Percentiles rank a stretch among this genome's conserved stretches.
Conservation (phyloP, 2,329 filamentous ascomycete genomes). For the Gnomoniopsis smithogilvyi region DNA sequence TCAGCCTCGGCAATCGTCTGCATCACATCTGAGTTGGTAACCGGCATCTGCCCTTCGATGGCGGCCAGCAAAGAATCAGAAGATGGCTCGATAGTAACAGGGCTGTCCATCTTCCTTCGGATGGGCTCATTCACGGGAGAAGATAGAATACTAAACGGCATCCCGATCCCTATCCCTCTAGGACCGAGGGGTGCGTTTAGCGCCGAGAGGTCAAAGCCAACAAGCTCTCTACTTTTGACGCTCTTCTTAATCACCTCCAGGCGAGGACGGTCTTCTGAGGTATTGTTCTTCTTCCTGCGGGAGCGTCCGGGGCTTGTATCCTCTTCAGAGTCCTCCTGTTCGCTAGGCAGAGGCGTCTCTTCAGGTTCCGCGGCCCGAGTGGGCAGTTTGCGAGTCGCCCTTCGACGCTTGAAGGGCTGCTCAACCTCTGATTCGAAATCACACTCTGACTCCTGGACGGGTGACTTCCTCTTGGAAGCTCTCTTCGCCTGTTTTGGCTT, state of each 20-base stretch:
- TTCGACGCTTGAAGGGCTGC: background rate
- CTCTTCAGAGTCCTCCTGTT: slow-evolving; percentile 19
- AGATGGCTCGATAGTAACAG: background rate
- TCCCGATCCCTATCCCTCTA: slow-evolving; percentile 14
- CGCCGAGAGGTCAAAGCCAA: slow-evolving; percentile 31
- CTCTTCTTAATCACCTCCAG: slow-evolving; percentile 40
- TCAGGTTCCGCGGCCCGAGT: background rate
- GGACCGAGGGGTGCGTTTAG: slow-evolving; percentile 10
- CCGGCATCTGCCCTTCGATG: background rate
- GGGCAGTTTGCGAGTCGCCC: background rate
- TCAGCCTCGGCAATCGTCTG: background rate
- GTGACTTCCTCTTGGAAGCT: background rate
- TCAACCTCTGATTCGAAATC: background rate
- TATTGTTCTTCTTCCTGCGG: background rate
- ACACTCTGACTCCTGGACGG: background rate
- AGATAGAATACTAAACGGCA: slow-evolving; percentile 17
- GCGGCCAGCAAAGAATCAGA: background rate
- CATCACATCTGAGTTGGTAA: background rate
- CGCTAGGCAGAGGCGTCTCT: background rate
- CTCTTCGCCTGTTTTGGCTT: background rate
- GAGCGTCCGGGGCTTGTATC: slow-evolving; percentile 4
- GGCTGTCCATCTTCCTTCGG: background rate
- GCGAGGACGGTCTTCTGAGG: slow-evolving; percentile 25
- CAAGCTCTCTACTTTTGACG: slow-evolving; percentile 45
- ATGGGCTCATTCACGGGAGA: slow-evolving; percentile 11